Base-by-base conservation (phyloP, 1,139 yeast genomes). In the Yamadazyma pseudoaaseri region DNA sequence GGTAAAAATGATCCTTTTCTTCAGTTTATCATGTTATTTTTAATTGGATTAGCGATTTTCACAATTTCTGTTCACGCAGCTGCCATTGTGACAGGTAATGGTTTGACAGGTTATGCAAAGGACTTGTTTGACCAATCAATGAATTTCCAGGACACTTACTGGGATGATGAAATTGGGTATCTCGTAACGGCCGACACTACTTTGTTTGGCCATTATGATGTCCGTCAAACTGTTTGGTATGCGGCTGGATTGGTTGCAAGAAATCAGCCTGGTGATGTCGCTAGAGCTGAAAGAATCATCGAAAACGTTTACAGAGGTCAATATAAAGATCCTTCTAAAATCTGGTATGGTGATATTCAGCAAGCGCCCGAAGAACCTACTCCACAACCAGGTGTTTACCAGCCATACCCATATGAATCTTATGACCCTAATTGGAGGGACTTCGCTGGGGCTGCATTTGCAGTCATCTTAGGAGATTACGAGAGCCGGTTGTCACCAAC, bases 321-420 rank as follows among this genome's bases (percentile, higher is more conserved):
- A 26, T 39, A 39, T 22, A 39, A 39, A 25, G 43, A 39, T 29
- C 43, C 43, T 11, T 12, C 43, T 6, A 39, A 39, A 27, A 30
- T 32, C 17, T 39, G 39, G 37, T 39, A 39, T 20, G 43, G 43
- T 30, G 30, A 27, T 26, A 35, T 39, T 26, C 43, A 36, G 26
- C 41, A 38, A 27, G 23, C 31, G 13, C 45, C 43, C 8, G 45
- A 48, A 28, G 51, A 48, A 39, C 47, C 49, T 20, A 44, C 51
- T 12, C 54, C 55, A 12, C 40, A 41, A 21, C 51, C 43, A 8
- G 55, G 49, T 8, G 46, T 49, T 16, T 38, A 39, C 22, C 36
- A 33, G 12, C 36, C 36, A 7, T 20, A 25, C 12, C 11, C 35
- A 6, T 38, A 38, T 17, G 22, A 20, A 22, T 26, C 29, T 21